phyloP scores from a whole-genome alignment of 179 eudicot genomes.

The Beta lomatogona region DNA sequence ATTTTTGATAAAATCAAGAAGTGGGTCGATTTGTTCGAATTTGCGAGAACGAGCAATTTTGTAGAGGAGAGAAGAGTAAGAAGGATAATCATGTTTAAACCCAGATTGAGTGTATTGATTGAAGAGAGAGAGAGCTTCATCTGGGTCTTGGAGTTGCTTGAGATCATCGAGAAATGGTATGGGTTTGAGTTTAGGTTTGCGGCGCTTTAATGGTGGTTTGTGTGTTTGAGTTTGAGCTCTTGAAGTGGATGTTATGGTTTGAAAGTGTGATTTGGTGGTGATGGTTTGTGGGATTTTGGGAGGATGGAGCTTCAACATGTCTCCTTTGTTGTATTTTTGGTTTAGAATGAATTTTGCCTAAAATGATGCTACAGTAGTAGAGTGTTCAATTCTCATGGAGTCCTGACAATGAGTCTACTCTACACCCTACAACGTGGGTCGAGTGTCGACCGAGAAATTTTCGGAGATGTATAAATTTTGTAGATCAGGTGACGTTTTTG shows the following conservation, averaged over 20 bases:
- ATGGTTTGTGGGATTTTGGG: constrained; percentile 9
- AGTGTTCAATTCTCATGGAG: no score
- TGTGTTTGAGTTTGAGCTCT: background rate
- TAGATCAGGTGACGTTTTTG: no score
- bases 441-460: no score
- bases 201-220: constrained; percentile 11
- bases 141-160: constrained; percentile 56
- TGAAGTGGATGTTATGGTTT: constrained; percentile 2
- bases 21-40: constrained; percentile 47
- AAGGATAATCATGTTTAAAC: constrained; percentile 70
- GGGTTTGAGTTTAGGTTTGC: constrained; percentile 21
- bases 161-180: constrained; percentile 54
- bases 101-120: constrained; percentile 50
- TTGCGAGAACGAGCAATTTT: constrained; percentile 60
- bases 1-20: constrained; percentile 40
- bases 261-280: constrained; percentile 1
- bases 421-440: no score
- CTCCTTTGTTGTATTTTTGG: background rate
- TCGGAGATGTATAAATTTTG: no score
- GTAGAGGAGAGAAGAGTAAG: constrained; percentile 73
- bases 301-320: constrained; percentile 27
- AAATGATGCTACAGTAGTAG: background rate
- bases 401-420: no score
- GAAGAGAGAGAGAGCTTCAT: constrained; percentile 58
- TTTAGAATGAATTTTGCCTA: background rate